Conservation (phyloP, 805 yeast species). For the Kockiozyma suomiensis region DNA sequence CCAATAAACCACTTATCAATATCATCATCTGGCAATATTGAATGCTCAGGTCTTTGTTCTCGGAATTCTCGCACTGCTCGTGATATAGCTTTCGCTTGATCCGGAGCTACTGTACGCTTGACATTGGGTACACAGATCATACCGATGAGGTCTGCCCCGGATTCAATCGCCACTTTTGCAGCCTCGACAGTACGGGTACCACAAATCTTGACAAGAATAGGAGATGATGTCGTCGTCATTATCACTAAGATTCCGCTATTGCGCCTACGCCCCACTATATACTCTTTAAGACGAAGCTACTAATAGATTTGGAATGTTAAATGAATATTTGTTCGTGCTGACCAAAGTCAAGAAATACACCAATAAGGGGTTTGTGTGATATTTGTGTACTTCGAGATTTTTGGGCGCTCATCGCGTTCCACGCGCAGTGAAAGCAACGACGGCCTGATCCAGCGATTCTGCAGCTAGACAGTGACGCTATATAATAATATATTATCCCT, state of each 20-base stretch:
- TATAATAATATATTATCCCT: too few species aligned
- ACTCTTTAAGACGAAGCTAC: too few species aligned
- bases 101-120: conserved; percentile 63
- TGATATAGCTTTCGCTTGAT: conserved; percentile 53
- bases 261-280: too few species aligned
- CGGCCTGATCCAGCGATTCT: neutral
- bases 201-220: conserved; percentile 72
- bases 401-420: neutral
- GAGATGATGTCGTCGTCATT: conserved; percentile 42
- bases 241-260: too few species aligned
- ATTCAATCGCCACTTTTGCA: conserved; percentile 67
- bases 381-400: neutral
- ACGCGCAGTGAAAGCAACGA: neutral
- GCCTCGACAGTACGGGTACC: conserved; percentile 72
- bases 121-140: conserved; percentile 84
- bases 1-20: conserved; percentile 23
- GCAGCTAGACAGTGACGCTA: neutral
- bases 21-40: neutral
- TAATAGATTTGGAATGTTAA: neutral
- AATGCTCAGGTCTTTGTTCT: neutral
- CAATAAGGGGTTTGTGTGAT: neutral
- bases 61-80: conserved; percentile 35
- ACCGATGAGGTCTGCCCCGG: conserved; percentile 80
- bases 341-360: too few species aligned
- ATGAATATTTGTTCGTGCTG: too few species aligned